These are phyloP conservation scores for Asterophora lycoperdoides DNA, from an alignment of 768 basidiomycete species.

Conservation along the genomic window DNA sequence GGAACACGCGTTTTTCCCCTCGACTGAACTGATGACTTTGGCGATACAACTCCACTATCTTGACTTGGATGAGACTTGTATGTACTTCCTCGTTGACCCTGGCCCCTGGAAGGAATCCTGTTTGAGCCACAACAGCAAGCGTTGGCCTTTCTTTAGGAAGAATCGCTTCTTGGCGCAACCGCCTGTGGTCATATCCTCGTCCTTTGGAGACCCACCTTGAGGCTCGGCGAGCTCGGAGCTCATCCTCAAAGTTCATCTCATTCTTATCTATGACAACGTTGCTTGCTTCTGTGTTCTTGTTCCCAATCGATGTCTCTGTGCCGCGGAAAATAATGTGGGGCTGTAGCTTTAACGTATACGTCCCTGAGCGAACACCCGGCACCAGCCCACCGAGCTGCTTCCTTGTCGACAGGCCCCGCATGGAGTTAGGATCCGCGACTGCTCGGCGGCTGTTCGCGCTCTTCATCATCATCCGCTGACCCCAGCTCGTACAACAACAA, in stretches of 20 bases:
- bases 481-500: neutral
- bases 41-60: no score
- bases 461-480: neutral
- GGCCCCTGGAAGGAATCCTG: no score
- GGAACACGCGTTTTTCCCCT: neutral
- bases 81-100: no score
- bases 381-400: neutral
- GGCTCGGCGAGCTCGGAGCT: no score
- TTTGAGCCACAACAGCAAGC: neutral
- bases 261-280: neutral
- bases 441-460: neutral
- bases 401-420: neutral
- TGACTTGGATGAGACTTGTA: no score
- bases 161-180: neutral
- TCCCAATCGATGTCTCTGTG: neutral
- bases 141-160: neutral
- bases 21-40: neutral
- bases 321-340: slow-evolving; percentile 4
- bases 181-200: neutral
- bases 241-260: neutral
- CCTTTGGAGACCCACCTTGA: neutral
- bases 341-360: neutral
- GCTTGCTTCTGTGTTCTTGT: neutral
- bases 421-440: neutral
- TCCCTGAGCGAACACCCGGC: neutral